Base-by-base conservation (phyloP, 495 filamentous ascomycete genomes). In the Gamarada debralockiae region DNA sequence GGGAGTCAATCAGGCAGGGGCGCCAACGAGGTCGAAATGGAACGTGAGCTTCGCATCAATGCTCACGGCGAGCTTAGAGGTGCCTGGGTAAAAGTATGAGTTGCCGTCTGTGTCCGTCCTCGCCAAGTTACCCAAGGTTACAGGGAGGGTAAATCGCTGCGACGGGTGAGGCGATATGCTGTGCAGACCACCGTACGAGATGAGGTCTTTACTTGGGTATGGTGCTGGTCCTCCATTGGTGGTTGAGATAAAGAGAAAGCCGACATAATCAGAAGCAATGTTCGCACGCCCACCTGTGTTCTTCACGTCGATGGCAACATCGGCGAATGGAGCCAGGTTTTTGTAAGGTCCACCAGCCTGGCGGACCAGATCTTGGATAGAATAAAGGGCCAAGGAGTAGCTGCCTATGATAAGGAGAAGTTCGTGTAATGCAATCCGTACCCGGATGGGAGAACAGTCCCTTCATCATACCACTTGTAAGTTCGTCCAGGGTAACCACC, bases 131-230 rank as follows among this genome's bases (percentile, higher is more conserved):
- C 77, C 83, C 22, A 87, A 57, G 14, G 72, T 81, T 39, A 84
- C 59, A 2, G 70, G 66, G 38, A 89, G 56, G 7, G 48, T 61
- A 18, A 76, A 67, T 0, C 53, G 67, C 33, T 52, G 52, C 1
- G 64, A 67, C n/a, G 62, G 45, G 0, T 73, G 73, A 0, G 73
- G 63, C 29, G 66, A 44, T 38, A 88, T 52, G 0, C 52, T 65
- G 6, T 65, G 64, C 13, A 84, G 52, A 12, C 84, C 72, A n/a
- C 72, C 69, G 51, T 82, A 88, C 1, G 76, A 73, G 4, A 79
- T 78, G 0, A 87, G 71, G 63, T 75, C 75, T 62, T 87, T 86
- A 57, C 79, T 76, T 12, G 84, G 82, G 47, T 79, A 69, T 4
- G 83, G 84, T 43, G 60, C 56, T 1, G 82, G 83, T 0, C 84